phyloP scores from a whole-genome alignment of 257 asterid species.

The Schizonepeta tenuifolia region DNA sequence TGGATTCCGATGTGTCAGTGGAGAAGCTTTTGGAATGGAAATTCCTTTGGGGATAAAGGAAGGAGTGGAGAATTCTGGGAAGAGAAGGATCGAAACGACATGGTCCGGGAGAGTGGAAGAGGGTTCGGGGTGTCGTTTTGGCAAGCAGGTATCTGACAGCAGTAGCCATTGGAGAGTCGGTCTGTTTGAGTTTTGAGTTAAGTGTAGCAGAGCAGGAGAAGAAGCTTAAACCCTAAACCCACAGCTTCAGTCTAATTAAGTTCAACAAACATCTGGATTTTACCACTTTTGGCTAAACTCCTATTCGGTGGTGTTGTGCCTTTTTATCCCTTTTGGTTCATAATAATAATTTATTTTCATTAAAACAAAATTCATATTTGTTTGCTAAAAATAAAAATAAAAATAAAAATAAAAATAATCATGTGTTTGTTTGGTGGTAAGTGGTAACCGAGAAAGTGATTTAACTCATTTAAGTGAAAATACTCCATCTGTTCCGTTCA shows the following conservation, averaged over 20 bases:
- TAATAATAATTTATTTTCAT: no score
- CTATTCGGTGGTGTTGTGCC: no score
- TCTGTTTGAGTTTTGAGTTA: not conserved
- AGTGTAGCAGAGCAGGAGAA: not conserved
- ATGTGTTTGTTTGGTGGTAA: no score
- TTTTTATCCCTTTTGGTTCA: no score
- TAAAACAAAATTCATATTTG: no score
- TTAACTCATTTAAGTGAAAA: no score
- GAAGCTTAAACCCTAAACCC: constrained; percentile 59
- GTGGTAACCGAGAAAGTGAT: no score
- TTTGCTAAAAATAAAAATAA: no score
- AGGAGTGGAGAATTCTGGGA: constrained; percentile 41
- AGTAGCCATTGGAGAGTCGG: constrained; percentile 46
- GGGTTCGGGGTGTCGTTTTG: constrained; percentile 49
- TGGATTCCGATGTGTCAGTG: constrained; percentile 51
- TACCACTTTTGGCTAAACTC: no score
- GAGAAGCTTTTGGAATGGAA: constrained; percentile 55
- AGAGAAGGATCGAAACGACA: constrained; percentile 39
- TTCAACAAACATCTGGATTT: no score
- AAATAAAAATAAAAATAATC: no score
- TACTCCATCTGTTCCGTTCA: no score
- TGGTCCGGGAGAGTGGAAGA: constrained; percentile 23
- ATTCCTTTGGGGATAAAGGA: constrained; percentile 19
- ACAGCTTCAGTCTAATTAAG: constrained; percentile 17
- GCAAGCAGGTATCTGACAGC: constrained; percentile 53